Conservation (phyloP, 2,329 filamentous ascomycete genomes). For the Lithohypha guttulata region DNA sequence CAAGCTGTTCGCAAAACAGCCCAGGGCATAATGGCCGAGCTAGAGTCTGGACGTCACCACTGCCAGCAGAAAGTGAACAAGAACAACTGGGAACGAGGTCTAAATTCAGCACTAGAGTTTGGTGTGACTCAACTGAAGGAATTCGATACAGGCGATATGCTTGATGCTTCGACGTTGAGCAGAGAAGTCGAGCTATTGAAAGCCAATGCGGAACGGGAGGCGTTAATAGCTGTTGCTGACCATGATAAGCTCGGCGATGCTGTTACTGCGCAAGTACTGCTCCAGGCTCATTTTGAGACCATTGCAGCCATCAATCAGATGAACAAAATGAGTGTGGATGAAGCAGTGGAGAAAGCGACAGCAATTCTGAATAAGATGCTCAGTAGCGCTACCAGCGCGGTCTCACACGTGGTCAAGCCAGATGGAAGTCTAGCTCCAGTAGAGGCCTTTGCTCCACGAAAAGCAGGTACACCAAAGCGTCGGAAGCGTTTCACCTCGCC, state of each 20-base stretch:
- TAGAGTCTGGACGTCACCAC: slow-evolving; percentile 83
- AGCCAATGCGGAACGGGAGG: slow-evolving; percentile 68
- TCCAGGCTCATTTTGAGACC: slow-evolving; percentile 86
- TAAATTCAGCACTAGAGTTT: slow-evolving; percentile 81
- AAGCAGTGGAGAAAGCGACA: slow-evolving; percentile 71
- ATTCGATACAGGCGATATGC: slow-evolving; percentile 54
- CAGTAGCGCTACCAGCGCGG: slow-evolving; percentile 60
- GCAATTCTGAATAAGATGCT: slow-evolving; percentile 67
- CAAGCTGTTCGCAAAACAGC: slow-evolving; percentile 75
- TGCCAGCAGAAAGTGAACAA: slow-evolving; percentile 74
- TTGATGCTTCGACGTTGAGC: slow-evolving; percentile 60
- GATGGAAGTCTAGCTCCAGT: slow-evolving; percentile 53
- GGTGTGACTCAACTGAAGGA: slow-evolving; percentile 67
- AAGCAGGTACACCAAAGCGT: slow-evolving; percentile 66
- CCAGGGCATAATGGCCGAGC: slow-evolving; percentile 73
- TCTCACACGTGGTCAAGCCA: slow-evolving; percentile 79
- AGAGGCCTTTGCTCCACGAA: slow-evolving; percentile 58
- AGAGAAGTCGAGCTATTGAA: slow-evolving; percentile 82
- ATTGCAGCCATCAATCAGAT: slow-evolving; percentile 73
- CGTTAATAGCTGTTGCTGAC: slow-evolving; percentile 65
- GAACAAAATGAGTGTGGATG: slow-evolving; percentile 68
- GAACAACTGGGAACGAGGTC: slow-evolving; percentile 72
- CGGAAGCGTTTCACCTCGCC: slow-evolving; percentile 34
- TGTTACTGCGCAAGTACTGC: slow-evolving; percentile 66
- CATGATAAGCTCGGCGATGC: slow-evolving; percentile 74